Evolutionary conservation across 2,329 filamentous ascomycete genomes (phyloP), one percentile per base, ranked within the genome.

Genomic region (Teratosphaeria pseudoeucalypti): DNA sequence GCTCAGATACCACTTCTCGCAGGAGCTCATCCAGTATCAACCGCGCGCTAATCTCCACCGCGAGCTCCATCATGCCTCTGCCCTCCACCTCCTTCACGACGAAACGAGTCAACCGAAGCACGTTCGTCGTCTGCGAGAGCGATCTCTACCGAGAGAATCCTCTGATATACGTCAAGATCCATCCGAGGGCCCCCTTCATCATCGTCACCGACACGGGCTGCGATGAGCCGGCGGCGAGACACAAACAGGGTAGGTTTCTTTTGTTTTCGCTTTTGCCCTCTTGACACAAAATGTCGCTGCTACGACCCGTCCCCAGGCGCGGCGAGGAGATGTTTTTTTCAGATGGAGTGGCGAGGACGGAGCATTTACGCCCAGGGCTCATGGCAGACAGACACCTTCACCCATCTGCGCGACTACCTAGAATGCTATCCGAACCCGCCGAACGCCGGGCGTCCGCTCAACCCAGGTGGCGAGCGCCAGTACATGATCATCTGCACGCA

Each of bases 201-300:
- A 65, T 79, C 2, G 64, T 79, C 1, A 73, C 74, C 14, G 78
- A 80, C 59, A 78, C 77, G 3, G 78, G 78, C n/a, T 78, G 75
- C 64, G 73, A 77, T 58, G 69, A 70, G 23, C 70, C 75, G 19
- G 65, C 68, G 27, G 64, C 71, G 26, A 27, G 60, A 52, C 61
- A 63, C 34, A 64, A 64, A 52, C n/a, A 67, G 52, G 63, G 67
- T 67, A 60, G 39, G 61, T 59, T 23, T 23, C 23, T 23, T 23
- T 23, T 23, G 23, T 23, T 23, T 23, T 23, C 23, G 23, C 23
- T 23, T 23, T 23, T 1, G 23, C 23, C 23, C 23, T 23, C 23
- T 23, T 23, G 23, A 23, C 23, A 16, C 19, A 23, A 49, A n/a
- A 12, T 47, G 43, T 23, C 16, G 16, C 19, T 49, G 19, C 19